phyloP scores from a whole-genome alignment of 768 basidiomycete genomes.

The Cantharellus cinnabarinus region DNA sequence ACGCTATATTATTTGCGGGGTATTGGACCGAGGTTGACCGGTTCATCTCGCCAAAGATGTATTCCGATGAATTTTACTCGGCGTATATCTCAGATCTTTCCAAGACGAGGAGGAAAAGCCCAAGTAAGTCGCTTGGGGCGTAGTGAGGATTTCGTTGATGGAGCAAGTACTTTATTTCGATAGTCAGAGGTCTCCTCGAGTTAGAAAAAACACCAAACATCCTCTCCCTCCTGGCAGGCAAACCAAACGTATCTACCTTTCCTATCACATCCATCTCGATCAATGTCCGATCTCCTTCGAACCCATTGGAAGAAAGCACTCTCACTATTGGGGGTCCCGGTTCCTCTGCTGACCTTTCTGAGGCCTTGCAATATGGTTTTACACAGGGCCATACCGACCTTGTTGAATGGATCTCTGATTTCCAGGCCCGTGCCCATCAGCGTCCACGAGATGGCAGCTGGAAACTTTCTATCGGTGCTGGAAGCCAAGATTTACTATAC shows the following conservation, averaged over 20 bases:
- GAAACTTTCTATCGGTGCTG: slow-evolving; percentile 56
- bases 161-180: slow-evolving; percentile 2
- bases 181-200: slow-evolving; percentile 47
- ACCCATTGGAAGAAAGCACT: slow-evolving; percentile 24
- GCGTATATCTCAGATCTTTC: slow-evolving; percentile 41
- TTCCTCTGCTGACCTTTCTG: slow-evolving; percentile 12
- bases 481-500: slow-evolving; percentile 76
- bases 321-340: slow-evolving; percentile 37
- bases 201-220: slow-evolving; percentile 61
- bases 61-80: slow-evolving; percentile 32
- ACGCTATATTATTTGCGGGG: no score
- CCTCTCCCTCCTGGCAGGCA: slow-evolving; percentile 72
- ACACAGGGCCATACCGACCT: slow-evolving; percentile 50
- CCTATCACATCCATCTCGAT: slow-evolving; percentile 70
- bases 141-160: slow-evolving; percentile 10
- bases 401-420: slow-evolving; percentile 41
- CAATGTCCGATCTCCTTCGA: slow-evolving; percentile 28
- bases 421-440: slow-evolving; percentile 55
- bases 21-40: neutral
- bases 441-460: slow-evolving; percentile 44
- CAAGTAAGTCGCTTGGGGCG: slow-evolving; percentile 26
- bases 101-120: slow-evolving; percentile 39
- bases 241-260: slow-evolving; percentile 80
- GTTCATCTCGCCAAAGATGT: neutral
- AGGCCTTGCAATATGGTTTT: slow-evolving; percentile 57